A percentile compares a stretch with the other conserved stretches of the same genome.
These are phyloP conservation scores for Trametes villosa DNA, from an alignment of 768 basidiomycete genomes.

Conservation along the genomic window DNA sequence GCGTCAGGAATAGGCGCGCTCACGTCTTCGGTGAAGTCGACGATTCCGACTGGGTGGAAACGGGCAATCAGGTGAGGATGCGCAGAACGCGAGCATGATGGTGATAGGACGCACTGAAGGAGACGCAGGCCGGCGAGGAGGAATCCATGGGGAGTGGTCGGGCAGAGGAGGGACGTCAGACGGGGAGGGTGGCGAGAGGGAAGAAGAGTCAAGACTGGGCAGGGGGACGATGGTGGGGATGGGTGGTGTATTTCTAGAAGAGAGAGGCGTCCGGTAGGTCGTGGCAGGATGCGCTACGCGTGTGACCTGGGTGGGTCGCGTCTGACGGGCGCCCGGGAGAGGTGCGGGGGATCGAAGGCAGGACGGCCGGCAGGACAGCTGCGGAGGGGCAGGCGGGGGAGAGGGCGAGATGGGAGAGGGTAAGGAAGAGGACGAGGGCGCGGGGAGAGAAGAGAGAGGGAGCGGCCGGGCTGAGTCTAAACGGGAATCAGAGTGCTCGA, in stretches of 20 bases:
- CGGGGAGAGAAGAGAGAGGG: conserved; percentile 3
- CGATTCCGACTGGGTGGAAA: conserved; percentile 64
- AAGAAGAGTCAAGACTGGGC: conserved; percentile 7
- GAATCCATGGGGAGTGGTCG: conserved; percentile 28
- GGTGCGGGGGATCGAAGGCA: neutral
- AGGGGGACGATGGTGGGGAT: conserved; percentile 19
- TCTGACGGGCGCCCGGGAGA: conserved; percentile 18
- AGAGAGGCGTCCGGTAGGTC: conserved; percentile 22
- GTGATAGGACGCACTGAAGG: conserved; percentile 65
- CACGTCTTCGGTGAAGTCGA: conserved; percentile 80
- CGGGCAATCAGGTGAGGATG: conserved; percentile 6
- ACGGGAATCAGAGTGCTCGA: conserved; percentile 4
- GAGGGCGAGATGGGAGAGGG: neutral
- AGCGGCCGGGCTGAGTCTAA: neutral
- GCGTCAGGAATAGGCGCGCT: conserved; percentile 23
- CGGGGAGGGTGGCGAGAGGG: conserved; percentile 1
- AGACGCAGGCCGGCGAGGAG: conserved; percentile 55
- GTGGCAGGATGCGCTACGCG: conserved; percentile 6
- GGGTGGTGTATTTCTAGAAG: conserved; percentile 30
- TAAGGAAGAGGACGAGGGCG: neutral
- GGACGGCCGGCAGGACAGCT: neutral
- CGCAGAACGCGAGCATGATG: conserved; percentile 4
- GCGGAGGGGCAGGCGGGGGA: neutral
- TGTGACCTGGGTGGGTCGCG: conserved; percentile 12
- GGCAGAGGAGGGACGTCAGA: conserved; percentile 8